phyloP scores from a whole-genome alignment of 2,329 filamentous ascomycete species.

The Truncatella angustata region DNA sequence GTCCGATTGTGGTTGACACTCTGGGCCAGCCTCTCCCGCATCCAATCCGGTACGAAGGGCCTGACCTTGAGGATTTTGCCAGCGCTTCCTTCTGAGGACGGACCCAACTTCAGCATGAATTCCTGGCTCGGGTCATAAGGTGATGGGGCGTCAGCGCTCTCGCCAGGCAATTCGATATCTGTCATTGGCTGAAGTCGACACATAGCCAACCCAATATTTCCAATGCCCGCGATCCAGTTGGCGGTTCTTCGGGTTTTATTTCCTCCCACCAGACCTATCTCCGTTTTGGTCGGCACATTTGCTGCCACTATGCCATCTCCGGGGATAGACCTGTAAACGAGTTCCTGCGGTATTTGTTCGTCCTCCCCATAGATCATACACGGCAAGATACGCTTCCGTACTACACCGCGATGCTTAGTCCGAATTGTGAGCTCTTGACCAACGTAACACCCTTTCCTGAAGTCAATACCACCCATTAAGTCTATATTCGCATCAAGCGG shows the following conservation, averaged over 20 bases:
- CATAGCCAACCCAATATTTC: constrained; percentile 82
- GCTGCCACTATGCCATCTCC: constrained; percentile 23
- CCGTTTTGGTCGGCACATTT: constrained; percentile 42
- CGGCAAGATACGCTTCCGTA: constrained; percentile 85
- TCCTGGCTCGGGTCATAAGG: constrained; percentile 60
- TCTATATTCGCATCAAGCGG: constrained; percentile 92
- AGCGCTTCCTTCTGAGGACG: constrained; percentile 37
- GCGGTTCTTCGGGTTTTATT: constrained; percentile 68
- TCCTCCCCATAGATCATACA: constrained; percentile 65
- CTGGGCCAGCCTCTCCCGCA: constrained; percentile 41
- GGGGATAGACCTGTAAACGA: constrained; percentile 46
- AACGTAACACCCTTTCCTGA: constrained; percentile 94
- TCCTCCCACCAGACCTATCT: constrained; percentile 50
- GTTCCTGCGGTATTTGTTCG: constrained; percentile 32
- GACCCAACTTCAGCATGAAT: constrained; percentile 57
- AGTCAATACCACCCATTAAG: constrained; percentile 81
- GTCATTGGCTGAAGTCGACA: constrained; percentile 93
- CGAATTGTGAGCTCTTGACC: constrained; percentile 96
- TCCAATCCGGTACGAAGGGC: constrained; percentile 83
- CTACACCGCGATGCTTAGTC: constrained; percentile 90
- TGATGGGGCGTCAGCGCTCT: constrained; percentile 59
- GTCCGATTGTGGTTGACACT: not conserved
- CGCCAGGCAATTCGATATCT: constrained; percentile 68
- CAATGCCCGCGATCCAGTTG: constrained; percentile 75
- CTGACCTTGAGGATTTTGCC: constrained; percentile 55